A percentile compares a stretch with the other conserved stretches of the same genome.
These are phyloP conservation scores for Metschnikowia bowlesiae DNA, from an alignment of 805 yeast genomes.

Conservation along the genomic window DNA sequence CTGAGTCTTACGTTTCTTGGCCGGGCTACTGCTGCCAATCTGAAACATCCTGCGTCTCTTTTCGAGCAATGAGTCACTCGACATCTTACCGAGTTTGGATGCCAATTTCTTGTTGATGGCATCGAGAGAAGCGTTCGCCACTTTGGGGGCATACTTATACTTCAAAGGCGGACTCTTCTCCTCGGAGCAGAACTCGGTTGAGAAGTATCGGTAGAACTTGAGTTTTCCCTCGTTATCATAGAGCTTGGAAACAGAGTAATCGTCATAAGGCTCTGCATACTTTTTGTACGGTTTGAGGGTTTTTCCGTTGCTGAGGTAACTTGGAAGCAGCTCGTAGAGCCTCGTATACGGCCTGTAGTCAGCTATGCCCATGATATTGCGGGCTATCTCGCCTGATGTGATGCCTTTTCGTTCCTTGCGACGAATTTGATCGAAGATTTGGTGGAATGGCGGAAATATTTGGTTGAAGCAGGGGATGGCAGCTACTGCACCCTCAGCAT, in stretches of 20 bases:
- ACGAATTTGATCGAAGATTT: constrained; percentile 49
- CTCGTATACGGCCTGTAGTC: constrained; percentile 51
- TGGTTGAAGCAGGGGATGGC: constrained; percentile 42
- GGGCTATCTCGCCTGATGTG: constrained; percentile 52
- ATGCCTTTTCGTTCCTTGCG: constrained; percentile 47
- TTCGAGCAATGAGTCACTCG: constrained; percentile 19
- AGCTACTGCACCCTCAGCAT: not conserved
- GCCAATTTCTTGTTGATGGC: constrained; percentile 17
- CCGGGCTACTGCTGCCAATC: not conserved
- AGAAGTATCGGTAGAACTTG: constrained; percentile 61
- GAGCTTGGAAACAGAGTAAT: constrained; percentile 47
- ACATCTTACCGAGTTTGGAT: constrained; percentile 23
- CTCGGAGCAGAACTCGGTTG: constrained; percentile 16
- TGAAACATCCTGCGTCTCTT: constrained; percentile 15
- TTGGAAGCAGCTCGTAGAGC: constrained; percentile 46
- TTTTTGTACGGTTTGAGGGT: constrained; percentile 23
- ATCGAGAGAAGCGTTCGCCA: constrained; percentile 9
- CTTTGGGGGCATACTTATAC: constrained; percentile 6
- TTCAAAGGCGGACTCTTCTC: constrained; percentile 10
- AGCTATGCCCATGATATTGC: constrained; percentile 48
- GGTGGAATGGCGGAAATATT: constrained; percentile 61
- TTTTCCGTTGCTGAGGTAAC: constrained; percentile 29
- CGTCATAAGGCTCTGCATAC: constrained; percentile 26
- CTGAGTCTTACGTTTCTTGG: not conserved
- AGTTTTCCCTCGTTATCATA: constrained; percentile 71